phyloP scores from a whole-genome alignment of 2,329 filamentous ascomycete genomes.

The Purpureocillium takamizusanense region DNA sequence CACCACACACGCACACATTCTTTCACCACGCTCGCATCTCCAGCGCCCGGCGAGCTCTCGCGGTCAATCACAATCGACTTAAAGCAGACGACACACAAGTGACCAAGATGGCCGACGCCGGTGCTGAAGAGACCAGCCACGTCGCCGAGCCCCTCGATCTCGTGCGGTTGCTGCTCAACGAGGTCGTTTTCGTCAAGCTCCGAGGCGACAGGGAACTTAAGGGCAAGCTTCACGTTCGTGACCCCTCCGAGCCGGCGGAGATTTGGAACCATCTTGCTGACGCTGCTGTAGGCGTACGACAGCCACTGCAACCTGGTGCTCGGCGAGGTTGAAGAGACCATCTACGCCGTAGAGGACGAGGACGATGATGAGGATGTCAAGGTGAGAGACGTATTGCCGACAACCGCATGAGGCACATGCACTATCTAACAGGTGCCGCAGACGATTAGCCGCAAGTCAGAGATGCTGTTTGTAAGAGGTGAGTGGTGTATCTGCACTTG shows the following conservation, averaged over 20 bases:
- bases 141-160: conserved; percentile 92
- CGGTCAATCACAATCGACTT: no score
- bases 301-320: conserved; percentile 96
- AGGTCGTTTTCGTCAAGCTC: conserved; percentile 95
- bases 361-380: conserved; percentile 71
- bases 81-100: background rate
- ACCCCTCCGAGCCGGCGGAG: background rate
- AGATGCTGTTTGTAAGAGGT: conserved; percentile 98
- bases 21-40: no score
- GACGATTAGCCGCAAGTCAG: conserved; percentile 93
- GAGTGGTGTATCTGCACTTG: conserved; percentile 18
- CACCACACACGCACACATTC: no score
- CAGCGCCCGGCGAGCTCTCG: no score
- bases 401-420: no score
- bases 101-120: conserved; percentile 67
- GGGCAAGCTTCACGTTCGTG: conserved; percentile 86
- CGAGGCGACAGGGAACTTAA: conserved; percentile 92
- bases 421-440: conserved; percentile 26
- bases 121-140: conserved; percentile 61
- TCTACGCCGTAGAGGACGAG: conserved; percentile 87
- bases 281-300: conserved; percentile 72
- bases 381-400: conserved; percentile 35
- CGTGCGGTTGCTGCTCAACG: conserved; percentile 87
- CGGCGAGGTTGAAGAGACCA: conserved; percentile 94
- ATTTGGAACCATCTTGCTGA: conserved; percentile 2